A percentile compares a stretch with the other conserved stretches of the same genome.
Evolutionary conservation across 164 flowering plant species (phyloP).

Genomic region (Brasenia schreberi): DNA sequence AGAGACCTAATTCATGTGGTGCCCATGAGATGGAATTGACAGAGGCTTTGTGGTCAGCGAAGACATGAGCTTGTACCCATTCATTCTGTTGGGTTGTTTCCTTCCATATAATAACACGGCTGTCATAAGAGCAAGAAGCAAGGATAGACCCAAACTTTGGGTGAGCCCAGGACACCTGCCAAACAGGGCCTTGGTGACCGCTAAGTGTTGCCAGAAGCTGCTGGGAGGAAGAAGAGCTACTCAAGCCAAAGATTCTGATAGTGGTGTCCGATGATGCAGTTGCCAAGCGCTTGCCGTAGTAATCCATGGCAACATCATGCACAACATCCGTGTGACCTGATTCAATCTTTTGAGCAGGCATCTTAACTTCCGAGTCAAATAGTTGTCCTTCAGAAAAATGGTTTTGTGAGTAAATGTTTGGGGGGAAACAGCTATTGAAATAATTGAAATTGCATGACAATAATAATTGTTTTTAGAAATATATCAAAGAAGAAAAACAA

Average conservation of each 20-base stretch:
- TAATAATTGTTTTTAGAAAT: no score
- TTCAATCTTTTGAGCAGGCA: conserved; percentile 33
- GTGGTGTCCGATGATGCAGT: conserved; percentile 29
- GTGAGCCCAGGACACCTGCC: conserved; percentile 41
- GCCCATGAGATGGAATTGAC: conserved; percentile 49
- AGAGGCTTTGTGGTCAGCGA: conserved; percentile 32
- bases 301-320: conserved; percentile 34
- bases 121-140: conserved; percentile 35
- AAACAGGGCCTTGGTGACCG: conserved; percentile 38
- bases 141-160: conserved; percentile 30
- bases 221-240: conserved; percentile 9
- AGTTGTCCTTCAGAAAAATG: no score
- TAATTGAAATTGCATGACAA: no score
- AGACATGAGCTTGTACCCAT: conserved; percentile 32
- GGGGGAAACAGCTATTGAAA: no score
- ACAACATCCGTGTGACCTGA: conserved; percentile 28
- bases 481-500: no score
- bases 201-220: conserved; percentile 25
- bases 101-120: conserved; percentile 33
- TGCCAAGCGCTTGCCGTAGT: conserved; percentile 29
- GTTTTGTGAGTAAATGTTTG: no score
- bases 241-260: conserved; percentile 25
- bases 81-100: conserved; percentile 16
- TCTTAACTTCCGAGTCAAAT: conserved; percentile 1
- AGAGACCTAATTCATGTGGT: conserved; percentile 39